These are phyloP conservation scores for Diaporthe eres DNA, from an alignment of 2,329 filamentous ascomycete genomes.

Conservation along the genomic window DNA sequence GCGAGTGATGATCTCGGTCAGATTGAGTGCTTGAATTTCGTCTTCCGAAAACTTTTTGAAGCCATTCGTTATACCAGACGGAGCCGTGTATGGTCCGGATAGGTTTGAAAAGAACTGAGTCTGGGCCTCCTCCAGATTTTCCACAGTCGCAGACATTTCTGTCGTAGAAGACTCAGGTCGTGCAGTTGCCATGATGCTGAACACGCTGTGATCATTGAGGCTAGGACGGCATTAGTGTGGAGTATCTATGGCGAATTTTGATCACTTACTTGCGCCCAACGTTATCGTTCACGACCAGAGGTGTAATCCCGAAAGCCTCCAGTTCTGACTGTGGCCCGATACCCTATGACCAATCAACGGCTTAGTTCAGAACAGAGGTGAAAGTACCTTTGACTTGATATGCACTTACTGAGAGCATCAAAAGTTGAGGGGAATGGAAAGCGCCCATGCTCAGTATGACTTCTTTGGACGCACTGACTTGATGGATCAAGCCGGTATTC, in stretches of 20 bases:
- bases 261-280: slow-evolving; percentile 8
- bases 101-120: slow-evolving; percentile 1
- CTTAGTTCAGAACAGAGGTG: neutral
- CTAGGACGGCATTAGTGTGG: slow-evolving; percentile 11
- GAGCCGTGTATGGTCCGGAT: neutral
- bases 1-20: slow-evolving; percentile 46
- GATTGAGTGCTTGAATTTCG: slow-evolving; percentile 41
- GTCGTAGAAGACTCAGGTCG: slow-evolving; percentile 46
- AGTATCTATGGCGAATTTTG: accelerated
- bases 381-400: neutral
- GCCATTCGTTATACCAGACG: slow-evolving; percentile 20
- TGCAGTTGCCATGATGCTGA: slow-evolving; percentile 48
- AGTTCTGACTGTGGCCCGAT: slow-evolving; percentile 13
- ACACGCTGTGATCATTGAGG: slow-evolving; percentile 48
- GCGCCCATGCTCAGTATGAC: slow-evolving; percentile 15
- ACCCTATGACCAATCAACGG: neutral
- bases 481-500: slow-evolving; percentile 39
- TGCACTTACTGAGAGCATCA: slow-evolving; percentile 18
- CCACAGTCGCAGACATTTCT: slow-evolving; percentile 44
- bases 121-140: slow-evolving; percentile 38
- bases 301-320: slow-evolving; percentile 15
- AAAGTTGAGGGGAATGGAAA: slow-evolving; percentile 19
- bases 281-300: slow-evolving; percentile 8
- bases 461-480: slow-evolving; percentile 35
- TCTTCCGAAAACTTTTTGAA: slow-evolving; percentile 7